Base-by-base conservation (phyloP, 73 alveolate species). In the Blepharisma stoltei region DNA sequence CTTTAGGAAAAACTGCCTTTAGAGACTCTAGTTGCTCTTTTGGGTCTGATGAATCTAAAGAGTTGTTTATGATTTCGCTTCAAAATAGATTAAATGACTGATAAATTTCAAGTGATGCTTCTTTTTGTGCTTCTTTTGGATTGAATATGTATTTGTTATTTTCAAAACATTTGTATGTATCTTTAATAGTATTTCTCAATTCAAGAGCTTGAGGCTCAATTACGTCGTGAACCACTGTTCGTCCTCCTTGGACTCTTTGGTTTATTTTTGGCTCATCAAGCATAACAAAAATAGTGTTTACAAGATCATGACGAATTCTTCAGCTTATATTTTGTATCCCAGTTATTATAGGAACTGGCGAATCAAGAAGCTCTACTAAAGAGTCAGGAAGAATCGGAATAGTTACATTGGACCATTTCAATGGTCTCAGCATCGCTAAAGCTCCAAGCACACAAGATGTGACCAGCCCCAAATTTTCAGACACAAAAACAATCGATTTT, bases 371-470 rank as follows among this genome's bases (percentile, higher is more conserved):
- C 27, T 69, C 79, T 69, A 8, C 5, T 38, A 69, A 44, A 23
- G 79, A 69, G 4, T 69, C n/a, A n/a, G 79, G 79, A 18, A 69
- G 32, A 38, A 69, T 69, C 1, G 79, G 79, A 20, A 69, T 43
- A 11, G 27, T 69, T 0, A 69, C 25, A 69, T 69, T 11, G 14
- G 79, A 53, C 79, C 79, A 69, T 25, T 69, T 69, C 21, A 69
- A 69, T 0, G 79, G 79, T 38, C 79, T 9, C 0, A 69, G n/a
- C 38, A 69, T 14, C 11, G 79, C 38, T 37, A 44, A 11, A 2
- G 27, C 14, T 4, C 79, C 79, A 7, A 69, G 41, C 14, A 38
- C 65, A 69, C 65, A 44, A n/a, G 79, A 69, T 11, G 87, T 69
- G 9, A 69, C 21, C 4, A 69, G 4, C 11, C 76, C 60, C 38